Percentiles rank a stretch among this genome's conserved stretches.
These are phyloP conservation scores for Yamadazyma takamatsuzukensis DNA, from an alignment of 805 yeast species.

Conservation along the genomic window DNA sequence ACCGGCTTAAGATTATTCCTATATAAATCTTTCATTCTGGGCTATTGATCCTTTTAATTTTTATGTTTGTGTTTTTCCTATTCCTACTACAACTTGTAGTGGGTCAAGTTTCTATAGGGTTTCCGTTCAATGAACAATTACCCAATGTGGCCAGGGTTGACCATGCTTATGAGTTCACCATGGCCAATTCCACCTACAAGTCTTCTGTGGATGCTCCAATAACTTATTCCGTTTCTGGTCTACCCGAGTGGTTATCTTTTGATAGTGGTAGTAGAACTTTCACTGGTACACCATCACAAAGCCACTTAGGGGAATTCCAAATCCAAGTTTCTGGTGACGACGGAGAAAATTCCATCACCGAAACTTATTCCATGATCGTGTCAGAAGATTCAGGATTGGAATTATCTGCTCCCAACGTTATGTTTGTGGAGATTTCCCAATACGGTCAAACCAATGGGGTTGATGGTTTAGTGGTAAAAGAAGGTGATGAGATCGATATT, in stretches of 20 bases:
- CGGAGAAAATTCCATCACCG: conserved; percentile 45
- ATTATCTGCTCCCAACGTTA: conserved; percentile 38
- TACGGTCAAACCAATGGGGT: conserved; percentile 77
- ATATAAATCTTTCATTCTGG: too few relatives aligned
- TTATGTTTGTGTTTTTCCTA: conserved; percentile 9
- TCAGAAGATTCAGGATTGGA: conserved; percentile 54
- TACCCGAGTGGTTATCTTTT: conserved; percentile 80
- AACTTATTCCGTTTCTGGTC: conserved; percentile 49
- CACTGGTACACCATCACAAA: conserved; percentile 59
- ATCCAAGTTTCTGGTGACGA: conserved; percentile 66
- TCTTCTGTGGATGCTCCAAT: conserved; percentile 40
- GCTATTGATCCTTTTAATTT: too few relatives aligned
- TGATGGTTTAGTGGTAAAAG: conserved; percentile 67
- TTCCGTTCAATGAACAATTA: conserved; percentile 77
- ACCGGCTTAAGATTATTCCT: too few relatives aligned
- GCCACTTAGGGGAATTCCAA: conserved; percentile 39
- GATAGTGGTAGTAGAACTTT: conserved; percentile 59
- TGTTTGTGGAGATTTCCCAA: conserved; percentile 51
- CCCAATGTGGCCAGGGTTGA: conserved; percentile 84
- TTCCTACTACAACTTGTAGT: conserved; percentile 8
- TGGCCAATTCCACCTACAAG: conserved; percentile 67
- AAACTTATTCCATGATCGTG: conserved; percentile 57
- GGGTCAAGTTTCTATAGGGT: conserved; percentile 57
- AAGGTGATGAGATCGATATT: conserved; percentile 64
- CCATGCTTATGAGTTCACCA: conserved; percentile 56